Evolutionary conservation across 2,329 filamentous ascomycete genomes (phyloP), one percentile per base, ranked within the genome.

Genomic region (Elsinoe fawcettii): DNA sequence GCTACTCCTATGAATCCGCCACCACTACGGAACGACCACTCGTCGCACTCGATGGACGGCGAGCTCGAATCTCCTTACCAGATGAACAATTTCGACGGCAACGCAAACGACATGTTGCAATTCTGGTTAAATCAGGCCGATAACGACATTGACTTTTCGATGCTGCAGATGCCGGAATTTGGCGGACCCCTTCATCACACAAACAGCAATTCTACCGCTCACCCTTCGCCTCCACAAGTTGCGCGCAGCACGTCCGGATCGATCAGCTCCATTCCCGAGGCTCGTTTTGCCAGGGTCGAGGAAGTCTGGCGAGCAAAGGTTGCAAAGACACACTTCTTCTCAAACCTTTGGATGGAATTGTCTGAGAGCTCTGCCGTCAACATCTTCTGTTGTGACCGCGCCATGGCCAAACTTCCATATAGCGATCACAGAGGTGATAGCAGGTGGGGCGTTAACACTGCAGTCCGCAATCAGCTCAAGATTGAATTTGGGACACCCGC

Each of bases 391-490:
- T 56, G 54, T 25, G 54, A 56, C 25, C 18, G 43, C 7, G 41
- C 16, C 39, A 56, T 56, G 54, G 14, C 54, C 11, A 43, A 37
- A 14, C 4, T 60, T 64, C 18, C 63, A 66, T 27, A 66, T 65
- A 7, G 64, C 64, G 0, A 64, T 65, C 34, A 66, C 65, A 37
- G 64, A 67, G 60, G 14, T 60, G 70, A 66, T 22, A 70, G 68
- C 27, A 63, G 70, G 43, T 72, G 70, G 70, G 67, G 68, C 1
- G 59, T 72, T 6, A 66, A 70, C 23, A 64, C 70, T 20, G 65
- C 68, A 27, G 72, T 73, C 18, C 65, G 75, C 41, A 70, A 73
- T 49, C 71, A 73, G 47, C 67, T 77, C 49, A 63, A 73, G 53
- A 34, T 53, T 69, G 44, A 66, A 64, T 61, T 60, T 55, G 62